Evolutionary conservation across 2,329 filamentous ascomycete genomes (phyloP).

Genomic region (Keithomyces neogunnii): DNA sequence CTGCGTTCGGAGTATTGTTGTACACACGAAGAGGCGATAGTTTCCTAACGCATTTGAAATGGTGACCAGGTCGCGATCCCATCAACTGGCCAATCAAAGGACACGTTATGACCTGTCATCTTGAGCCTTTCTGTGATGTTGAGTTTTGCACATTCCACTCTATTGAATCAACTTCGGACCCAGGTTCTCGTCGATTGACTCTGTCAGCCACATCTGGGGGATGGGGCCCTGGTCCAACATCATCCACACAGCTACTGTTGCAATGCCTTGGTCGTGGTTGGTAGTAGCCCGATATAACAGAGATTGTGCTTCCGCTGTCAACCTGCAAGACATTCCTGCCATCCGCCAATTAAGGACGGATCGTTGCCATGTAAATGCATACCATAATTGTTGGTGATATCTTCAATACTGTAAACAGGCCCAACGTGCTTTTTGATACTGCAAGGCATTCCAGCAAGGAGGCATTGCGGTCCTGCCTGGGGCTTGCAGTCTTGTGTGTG

Average conservation of each 20-base stretch:
- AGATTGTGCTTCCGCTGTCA: background rate
- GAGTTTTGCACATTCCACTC: background rate
- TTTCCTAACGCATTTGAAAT: background rate
- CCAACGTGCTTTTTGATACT: too few species aligned
- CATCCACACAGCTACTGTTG: background rate
- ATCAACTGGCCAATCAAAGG: background rate
- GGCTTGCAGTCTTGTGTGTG: too few species aligned
- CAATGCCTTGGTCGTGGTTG: background rate
- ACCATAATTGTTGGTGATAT: too few species aligned
- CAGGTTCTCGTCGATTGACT: background rate
- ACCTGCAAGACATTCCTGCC: constrained; percentile 2
- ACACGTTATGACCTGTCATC: background rate
- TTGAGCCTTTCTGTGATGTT: background rate
- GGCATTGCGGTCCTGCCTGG: too few species aligned
- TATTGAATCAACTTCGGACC: background rate
- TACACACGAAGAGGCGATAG: background rate
- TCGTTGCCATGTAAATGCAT: background rate
- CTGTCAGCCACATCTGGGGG: background rate
- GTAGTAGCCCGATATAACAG: background rate
- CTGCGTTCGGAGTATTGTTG: background rate
- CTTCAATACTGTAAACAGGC: too few species aligned
- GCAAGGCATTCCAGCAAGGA: too few species aligned
- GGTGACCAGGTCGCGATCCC: background rate
- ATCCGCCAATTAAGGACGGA: background rate
- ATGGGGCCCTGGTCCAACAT: background rate